Percentiles rank a stretch among this genome's conserved stretches.
phyloP scores from a whole-genome alignment of 139 green algal species.

The Chlamydomonas applanata region DNA sequence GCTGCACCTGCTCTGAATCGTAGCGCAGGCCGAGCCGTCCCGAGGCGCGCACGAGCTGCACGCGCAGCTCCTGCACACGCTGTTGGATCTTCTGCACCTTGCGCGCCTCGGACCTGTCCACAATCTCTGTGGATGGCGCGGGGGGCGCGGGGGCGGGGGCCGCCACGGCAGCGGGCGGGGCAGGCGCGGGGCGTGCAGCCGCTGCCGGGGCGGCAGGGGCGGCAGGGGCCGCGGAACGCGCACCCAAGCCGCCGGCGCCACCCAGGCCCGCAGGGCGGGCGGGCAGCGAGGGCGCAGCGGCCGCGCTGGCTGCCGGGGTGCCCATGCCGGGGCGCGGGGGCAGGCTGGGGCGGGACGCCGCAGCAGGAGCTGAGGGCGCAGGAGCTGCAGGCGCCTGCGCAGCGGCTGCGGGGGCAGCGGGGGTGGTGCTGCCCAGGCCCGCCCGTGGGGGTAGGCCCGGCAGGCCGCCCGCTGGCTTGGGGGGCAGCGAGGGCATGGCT shows the following conservation, averaged over 20 bases:
- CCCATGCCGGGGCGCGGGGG: too few species aligned
- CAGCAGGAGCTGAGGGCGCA: too few species aligned
- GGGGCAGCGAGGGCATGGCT: slow-evolving; percentile 11
- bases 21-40: slow-evolving; percentile 39
- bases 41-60: slow-evolving; percentile 41
- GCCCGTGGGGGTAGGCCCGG: slow-evolving; percentile 13
- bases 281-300: too few species aligned
- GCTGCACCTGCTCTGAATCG: slow-evolving; percentile 17
- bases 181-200: background rate
- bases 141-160: slow-evolving; percentile 2
- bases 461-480: background rate
- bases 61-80: slow-evolving; percentile 40
- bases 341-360: too few species aligned
- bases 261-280: too few species aligned
- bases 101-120: slow-evolving; percentile 33
- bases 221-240: too few species aligned
- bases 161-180: too few species aligned
- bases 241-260: too few species aligned
- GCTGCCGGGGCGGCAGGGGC: too few species aligned
- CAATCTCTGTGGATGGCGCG: slow-evolving; percentile 12
- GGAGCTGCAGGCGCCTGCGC: too few species aligned
- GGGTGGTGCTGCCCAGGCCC: background rate
- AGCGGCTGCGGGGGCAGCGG: background rate
- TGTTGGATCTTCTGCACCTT: slow-evolving; percentile 31
- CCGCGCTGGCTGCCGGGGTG: too few species aligned